These are phyloP conservation scores for Jamesozyma jinghongensis DNA, from an alignment of 805 yeast genomes.

Conservation along the genomic window DNA sequence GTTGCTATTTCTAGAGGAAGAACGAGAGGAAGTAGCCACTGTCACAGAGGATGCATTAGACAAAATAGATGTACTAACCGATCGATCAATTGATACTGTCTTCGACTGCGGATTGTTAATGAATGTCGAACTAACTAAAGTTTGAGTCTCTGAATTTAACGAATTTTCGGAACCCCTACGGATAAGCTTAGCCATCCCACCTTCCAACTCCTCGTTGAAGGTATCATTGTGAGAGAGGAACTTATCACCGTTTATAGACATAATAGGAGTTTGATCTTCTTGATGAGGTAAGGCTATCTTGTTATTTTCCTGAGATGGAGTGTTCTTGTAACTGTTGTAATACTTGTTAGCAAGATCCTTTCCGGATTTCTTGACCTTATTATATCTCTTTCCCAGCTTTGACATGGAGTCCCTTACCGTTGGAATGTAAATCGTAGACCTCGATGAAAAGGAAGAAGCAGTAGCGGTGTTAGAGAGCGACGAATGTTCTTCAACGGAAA, in stretches of 20 bases:
- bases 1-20: conserved; percentile 1
- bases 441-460: not conserved
- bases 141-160: conserved; percentile 14
- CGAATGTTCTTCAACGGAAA: no score
- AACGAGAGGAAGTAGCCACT: conserved; percentile 1
- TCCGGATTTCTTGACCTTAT: conserved; percentile 9
- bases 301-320: not conserved
- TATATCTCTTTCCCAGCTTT: conserved; percentile 8
- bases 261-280: not conserved
- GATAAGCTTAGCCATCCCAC: no score
- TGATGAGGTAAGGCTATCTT: not conserved
- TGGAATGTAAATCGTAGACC: conserved; percentile 1
- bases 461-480: no score
- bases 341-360: conserved; percentile 7
- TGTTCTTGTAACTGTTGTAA: not conserved
- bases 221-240: no score
- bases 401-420: conserved; percentile 10
- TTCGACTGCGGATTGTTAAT: not conserved
- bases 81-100: not conserved
- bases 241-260: not conserved
- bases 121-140: conserved; percentile 10
- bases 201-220: no score
- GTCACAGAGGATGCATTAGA: not conserved
- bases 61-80: not conserved
- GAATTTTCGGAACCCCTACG: conserved; percentile 10